Evolutionary conservation across 352 stramenopile species (phyloP).

Genomic region (Globisporangium takayamanum): DNA sequence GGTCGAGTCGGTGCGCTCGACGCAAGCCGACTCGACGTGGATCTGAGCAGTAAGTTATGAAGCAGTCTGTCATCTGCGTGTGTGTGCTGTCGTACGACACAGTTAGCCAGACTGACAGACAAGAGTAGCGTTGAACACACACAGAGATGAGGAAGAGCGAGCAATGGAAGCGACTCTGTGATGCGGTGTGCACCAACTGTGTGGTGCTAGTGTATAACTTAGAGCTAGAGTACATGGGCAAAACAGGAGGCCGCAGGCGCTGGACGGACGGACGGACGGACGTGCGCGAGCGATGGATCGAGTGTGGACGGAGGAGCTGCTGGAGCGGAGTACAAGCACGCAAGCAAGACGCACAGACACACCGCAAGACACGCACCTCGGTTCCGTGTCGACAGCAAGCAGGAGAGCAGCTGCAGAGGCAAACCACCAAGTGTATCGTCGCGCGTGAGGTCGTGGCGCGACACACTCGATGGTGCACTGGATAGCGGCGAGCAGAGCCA

Average conservation of each 20-base stretch:
- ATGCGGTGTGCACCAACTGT: too few relatives aligned
- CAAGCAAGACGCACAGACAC: background rate
- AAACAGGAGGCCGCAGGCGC: background rate
- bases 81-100: background rate
- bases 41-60: background rate
- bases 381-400: constrained; percentile 1
- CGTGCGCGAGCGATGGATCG: background rate
- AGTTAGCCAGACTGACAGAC: background rate
- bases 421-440: background rate
- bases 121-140: too few relatives aligned
- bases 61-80: too few relatives aligned
- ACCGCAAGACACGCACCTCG: constrained; percentile 1
- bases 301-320: background rate
- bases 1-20: constrained; percentile 28
- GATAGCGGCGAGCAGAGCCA: too few relatives aligned
- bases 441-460: too few relatives aligned
- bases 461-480: too few relatives aligned
- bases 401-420: background rate
- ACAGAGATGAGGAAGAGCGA: too few relatives aligned
- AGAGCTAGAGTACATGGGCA: background rate
- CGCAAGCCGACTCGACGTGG: constrained; percentile 18
- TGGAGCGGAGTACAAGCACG: background rate
- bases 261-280: background rate
- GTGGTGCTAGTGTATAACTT: too few relatives aligned
- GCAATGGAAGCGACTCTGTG: too few relatives aligned